These are phyloP conservation scores for Herpetospermum pedunculosum DNA, from an alignment of 306 rosid genomes.

Conservation along the genomic window DNA sequence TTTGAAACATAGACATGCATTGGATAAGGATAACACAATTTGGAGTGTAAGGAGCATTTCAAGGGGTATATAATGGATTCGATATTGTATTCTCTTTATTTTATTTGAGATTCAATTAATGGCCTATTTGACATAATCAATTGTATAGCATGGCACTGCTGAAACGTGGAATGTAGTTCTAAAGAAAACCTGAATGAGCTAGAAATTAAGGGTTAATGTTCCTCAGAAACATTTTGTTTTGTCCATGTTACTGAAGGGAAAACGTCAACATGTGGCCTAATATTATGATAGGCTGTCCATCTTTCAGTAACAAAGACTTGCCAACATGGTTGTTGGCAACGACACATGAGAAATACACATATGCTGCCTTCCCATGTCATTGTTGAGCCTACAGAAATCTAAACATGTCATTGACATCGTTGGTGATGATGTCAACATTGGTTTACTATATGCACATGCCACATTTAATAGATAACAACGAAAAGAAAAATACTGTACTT, in stretches of 20 bases:
- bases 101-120: not conserved
- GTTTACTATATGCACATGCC: not conserved
- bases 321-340: not conserved
- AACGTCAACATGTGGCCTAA: not conserved
- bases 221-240: not conserved
- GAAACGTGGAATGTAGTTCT: not conserved
- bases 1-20: not conserved
- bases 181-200: not conserved
- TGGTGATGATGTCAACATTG: not conserved
- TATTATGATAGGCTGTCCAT: not conserved
- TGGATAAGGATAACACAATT: not conserved
- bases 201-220: not conserved
- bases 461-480: not conserved
- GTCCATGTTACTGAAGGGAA: not conserved
- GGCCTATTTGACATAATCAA: not conserved
- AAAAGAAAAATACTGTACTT: not conserved
- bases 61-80: not conserved
- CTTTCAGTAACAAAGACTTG: not conserved
- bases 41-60: not conserved
- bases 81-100: not conserved
- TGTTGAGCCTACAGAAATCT: not conserved
- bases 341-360: not conserved
- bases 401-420: not conserved
- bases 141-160: not conserved
- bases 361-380: not conserved